Evolutionary conservation across 2,329 filamentous ascomycete genomes (phyloP).

Genomic region (Paracamarosporium sp.): DNA sequence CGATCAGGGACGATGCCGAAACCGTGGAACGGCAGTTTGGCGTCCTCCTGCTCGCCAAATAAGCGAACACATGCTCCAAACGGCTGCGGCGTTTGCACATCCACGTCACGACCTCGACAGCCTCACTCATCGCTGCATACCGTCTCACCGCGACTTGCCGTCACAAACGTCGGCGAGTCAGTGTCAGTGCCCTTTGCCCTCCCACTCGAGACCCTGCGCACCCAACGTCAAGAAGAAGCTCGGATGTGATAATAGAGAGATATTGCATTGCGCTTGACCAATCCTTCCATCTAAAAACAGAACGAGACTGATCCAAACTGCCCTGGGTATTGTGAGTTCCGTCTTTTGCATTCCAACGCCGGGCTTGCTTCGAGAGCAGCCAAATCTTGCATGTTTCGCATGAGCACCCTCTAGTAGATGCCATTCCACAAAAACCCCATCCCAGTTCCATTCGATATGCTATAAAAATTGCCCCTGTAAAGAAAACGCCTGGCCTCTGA

Average conservation of each 20-base stretch:
- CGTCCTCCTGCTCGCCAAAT: neutral
- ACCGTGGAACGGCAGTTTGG: neutral
- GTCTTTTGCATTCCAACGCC: slow-evolving; percentile 24
- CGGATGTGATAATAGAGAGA: neutral
- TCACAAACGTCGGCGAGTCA: neutral
- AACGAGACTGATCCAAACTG: slow-evolving; percentile 19
- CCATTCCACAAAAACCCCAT: slow-evolving; percentile 15
- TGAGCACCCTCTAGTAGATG: slow-evolving; percentile 14
- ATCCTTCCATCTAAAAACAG: slow-evolving; percentile 12
- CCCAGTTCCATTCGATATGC: slow-evolving; percentile 9
- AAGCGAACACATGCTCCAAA: slow-evolving; percentile 1
- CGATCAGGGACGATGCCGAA: slow-evolving; percentile 1
- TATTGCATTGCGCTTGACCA: neutral
- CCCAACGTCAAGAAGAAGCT: neutral
- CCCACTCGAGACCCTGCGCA: neutral
- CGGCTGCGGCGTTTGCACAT: neutral
- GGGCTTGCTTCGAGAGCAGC: slow-evolving; percentile 10
- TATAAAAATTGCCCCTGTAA: slow-evolving; percentile 12
- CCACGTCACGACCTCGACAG: neutral
- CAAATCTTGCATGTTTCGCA: slow-evolving; percentile 8
- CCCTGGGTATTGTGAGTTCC: slow-evolving; percentile 17
- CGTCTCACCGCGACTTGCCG: neutral
- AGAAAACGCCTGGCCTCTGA: slow-evolving; percentile 16
- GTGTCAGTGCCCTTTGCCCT: neutral
- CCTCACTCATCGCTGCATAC: neutral